Evolutionary conservation across 1,139 yeast genomes (phyloP).

Genomic region (Blastobotrys aristatus): DNA sequence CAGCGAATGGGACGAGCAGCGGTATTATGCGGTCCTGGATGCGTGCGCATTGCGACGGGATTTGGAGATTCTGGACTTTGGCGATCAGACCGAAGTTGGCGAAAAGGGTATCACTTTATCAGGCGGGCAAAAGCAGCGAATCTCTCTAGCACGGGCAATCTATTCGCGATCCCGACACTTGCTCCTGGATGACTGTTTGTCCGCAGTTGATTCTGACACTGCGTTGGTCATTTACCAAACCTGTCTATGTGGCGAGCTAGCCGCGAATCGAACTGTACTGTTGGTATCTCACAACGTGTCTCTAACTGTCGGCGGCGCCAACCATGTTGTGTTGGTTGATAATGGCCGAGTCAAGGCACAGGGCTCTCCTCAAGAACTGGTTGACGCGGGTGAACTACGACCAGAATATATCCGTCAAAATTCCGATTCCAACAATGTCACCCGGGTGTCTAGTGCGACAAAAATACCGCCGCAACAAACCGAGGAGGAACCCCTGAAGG

Average conservation of each 20-base stretch:
- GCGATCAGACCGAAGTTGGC: constrained; percentile 81
- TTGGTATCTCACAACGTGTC: constrained; percentile 94
- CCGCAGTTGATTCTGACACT: constrained; percentile 96
- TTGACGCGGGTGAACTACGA: constrained; percentile 63
- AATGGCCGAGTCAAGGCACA: constrained; percentile 76
- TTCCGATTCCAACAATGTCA: constrained; percentile 47
- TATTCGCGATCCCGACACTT: constrained; percentile 81
- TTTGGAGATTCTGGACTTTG: constrained; percentile 58
- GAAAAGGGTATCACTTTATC: constrained; percentile 95
- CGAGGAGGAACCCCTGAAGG: not conserved
- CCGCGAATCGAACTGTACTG: constrained; percentile 80
- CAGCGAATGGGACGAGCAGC: constrained; percentile 60
- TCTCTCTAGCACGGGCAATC: constrained; percentile 89
- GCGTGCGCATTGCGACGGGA: constrained; percentile 72
- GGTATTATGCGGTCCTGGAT: constrained; percentile 73
- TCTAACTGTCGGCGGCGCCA: constrained; percentile 75
- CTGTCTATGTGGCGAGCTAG: constrained; percentile 82
- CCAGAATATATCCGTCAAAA: constrained; percentile 73
- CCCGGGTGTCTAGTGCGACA: constrained; percentile 45
- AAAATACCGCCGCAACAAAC: constrained; percentile 17
- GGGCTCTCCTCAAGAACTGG: constrained; percentile 75
- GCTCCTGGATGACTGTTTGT: constrained; percentile 85
- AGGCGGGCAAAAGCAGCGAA: constrained; percentile 97
- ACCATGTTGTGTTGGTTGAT: constrained; percentile 70
- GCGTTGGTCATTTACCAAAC: constrained; percentile 88